phyloP scores from a whole-genome alignment of 2,329 filamentous ascomycete genomes.

The Zymoseptoria tritici region DNA sequence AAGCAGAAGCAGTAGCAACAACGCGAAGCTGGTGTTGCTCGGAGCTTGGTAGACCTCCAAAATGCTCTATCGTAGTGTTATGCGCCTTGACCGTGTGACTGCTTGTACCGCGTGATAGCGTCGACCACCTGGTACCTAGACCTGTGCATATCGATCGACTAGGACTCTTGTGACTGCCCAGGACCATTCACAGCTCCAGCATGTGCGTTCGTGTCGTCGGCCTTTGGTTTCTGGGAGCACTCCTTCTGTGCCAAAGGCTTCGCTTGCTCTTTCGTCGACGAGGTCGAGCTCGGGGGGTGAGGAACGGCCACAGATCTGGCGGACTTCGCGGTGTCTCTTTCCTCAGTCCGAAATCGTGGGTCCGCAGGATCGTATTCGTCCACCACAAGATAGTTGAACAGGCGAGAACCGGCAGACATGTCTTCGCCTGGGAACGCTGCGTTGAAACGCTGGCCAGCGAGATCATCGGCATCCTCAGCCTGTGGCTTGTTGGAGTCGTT shows the following conservation, averaged over 20 bases:
- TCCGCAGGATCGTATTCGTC: not conserved
- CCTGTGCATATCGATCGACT: not conserved
- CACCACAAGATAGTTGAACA: not conserved
- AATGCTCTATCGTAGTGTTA: too few relatives aligned
- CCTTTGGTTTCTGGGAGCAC: not conserved
- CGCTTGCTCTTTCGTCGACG: not conserved
- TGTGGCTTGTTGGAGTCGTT: not conserved
- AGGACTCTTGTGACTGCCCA: not conserved
- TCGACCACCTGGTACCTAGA: not conserved
- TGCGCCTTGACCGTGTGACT: too few relatives aligned
- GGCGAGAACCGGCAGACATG: not conserved
- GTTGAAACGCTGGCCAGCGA: not conserved
- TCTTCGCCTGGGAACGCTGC: not conserved
- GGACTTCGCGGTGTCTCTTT: not conserved
- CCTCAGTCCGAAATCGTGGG: not conserved
- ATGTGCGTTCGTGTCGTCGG: not conserved
- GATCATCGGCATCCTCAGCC: not conserved
- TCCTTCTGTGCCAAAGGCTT: not conserved
- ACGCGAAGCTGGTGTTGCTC: too few relatives aligned
- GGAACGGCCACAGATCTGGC: too few relatives aligned
- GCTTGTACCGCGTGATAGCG: too few relatives aligned
- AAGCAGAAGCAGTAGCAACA: not conserved
- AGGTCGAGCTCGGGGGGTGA: not conserved
- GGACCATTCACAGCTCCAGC: not conserved
- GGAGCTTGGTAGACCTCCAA: too few relatives aligned